Conservation (phyloP, 2,329 filamentous ascomycete species). For the Monosporascus sp. region DNA sequence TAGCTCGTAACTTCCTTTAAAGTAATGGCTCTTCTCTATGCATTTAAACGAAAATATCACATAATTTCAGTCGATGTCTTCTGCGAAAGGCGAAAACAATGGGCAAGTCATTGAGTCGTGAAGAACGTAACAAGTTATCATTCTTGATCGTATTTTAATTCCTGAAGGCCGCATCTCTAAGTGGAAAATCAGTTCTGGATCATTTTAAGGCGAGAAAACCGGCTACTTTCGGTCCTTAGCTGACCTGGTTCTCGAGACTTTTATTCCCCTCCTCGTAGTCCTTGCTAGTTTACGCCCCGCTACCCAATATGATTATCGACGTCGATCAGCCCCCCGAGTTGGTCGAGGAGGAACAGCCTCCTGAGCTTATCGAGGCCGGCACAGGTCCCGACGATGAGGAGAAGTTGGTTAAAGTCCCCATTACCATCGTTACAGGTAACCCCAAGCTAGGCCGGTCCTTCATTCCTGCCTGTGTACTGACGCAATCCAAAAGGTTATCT, state of each 20-base stretch:
- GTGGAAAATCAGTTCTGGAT: too few species aligned
- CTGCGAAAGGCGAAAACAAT: too few species aligned
- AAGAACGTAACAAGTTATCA: too few species aligned
- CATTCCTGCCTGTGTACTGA: slow-evolving; percentile 3
- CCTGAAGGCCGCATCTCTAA: too few species aligned
- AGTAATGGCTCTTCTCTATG: too few species aligned
- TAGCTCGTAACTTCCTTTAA: too few species aligned
- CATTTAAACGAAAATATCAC: too few species aligned
- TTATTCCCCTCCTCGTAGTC: neutral
- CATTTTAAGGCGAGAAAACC: too few species aligned
- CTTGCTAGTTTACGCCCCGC: neutral
- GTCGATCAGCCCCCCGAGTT: slow-evolving; percentile 65
- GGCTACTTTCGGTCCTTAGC: too few species aligned
- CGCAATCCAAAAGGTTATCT: slow-evolving; percentile 65
- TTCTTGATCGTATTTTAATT: too few species aligned
- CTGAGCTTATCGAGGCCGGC: slow-evolving; percentile 26
- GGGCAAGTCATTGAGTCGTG: too few species aligned
- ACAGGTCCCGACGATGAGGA: slow-evolving; percentile 38
- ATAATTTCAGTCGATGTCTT: too few species aligned
- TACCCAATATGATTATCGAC: slow-evolving; percentile 51
- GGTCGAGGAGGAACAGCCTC: slow-evolving; percentile 32
- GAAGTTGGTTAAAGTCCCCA: slow-evolving; percentile 63
- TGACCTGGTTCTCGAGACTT: neutral
- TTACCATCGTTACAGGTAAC: slow-evolving; percentile 76
- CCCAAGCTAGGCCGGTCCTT: neutral